phyloP scores from a whole-genome alignment of 371 early-diverging fungal species.

The Nematocida minor region DNA sequence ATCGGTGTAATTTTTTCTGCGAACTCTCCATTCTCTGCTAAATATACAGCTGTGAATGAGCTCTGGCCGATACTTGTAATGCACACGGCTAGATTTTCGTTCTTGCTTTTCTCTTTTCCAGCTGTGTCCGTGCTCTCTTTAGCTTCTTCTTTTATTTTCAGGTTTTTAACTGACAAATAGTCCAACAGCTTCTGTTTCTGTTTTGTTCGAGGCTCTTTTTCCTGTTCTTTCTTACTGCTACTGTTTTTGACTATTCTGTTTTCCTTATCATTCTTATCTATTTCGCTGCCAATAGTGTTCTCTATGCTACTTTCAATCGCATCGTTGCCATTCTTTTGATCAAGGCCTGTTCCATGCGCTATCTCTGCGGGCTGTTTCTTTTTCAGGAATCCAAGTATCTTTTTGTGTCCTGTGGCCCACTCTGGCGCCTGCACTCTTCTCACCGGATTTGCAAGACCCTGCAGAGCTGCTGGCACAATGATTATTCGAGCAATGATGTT shows the following conservation, averaged over 20 bases:
- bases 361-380: not conserved
- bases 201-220: not conserved
- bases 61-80: not conserved
- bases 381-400: not conserved
- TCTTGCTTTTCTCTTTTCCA: not conserved
- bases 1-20: not conserved
- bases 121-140: not conserved
- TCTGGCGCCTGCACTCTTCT: conserved; percentile 79
- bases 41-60: not conserved
- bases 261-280: no score
- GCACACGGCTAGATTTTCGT: not conserved
- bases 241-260: not conserved
- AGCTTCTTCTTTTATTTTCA: not conserved
- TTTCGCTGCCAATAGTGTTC: not conserved
- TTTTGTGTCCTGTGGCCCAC: conserved; percentile 67
- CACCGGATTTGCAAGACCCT: conserved; percentile 82
- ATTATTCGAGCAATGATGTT: conserved; percentile 89
- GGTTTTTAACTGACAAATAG: not conserved
- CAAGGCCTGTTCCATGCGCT: not conserved
- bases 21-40: not conserved
- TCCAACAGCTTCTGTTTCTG: not conserved
- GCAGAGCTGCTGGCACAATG: conserved; percentile 95
- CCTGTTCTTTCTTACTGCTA: not conserved
- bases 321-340: not conserved
- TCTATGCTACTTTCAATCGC: not conserved